Evolutionary conservation across 441 rosid genomes (phyloP).

Genomic region (Populus hybrid): DNA sequence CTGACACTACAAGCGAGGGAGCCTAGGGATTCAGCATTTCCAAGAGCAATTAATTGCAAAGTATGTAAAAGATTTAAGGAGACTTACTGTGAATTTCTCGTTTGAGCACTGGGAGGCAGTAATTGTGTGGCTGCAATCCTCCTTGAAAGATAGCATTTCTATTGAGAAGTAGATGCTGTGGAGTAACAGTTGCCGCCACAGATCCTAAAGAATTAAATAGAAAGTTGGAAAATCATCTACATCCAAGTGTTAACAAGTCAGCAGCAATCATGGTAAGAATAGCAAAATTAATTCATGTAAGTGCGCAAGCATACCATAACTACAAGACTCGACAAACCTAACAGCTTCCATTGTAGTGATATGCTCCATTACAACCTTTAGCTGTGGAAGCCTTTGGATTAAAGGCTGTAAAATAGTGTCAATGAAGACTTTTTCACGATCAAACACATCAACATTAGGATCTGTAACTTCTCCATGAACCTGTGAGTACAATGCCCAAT

Average conservation of each 20-base stretch:
- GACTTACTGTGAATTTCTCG: slow-evolving; percentile 80
- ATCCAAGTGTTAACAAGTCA: background rate
- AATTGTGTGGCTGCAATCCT: slow-evolving; percentile 85
- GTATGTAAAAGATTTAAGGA: background rate
- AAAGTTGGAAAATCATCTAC: background rate
- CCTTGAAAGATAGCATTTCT: slow-evolving; percentile 84
- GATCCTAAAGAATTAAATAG: slow-evolving; percentile 37
- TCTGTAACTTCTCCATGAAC: slow-evolving; percentile 98
- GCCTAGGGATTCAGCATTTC: background rate
- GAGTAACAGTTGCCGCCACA: slow-evolving; percentile 91
- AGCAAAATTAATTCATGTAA: background rate
- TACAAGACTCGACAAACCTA: slow-evolving; percentile 75
- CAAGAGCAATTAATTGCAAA: background rate
- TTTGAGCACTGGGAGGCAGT: slow-evolving; percentile 93
- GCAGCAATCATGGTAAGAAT: background rate
- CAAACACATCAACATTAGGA: slow-evolving; percentile 76
- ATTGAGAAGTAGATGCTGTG: slow-evolving; percentile 90
- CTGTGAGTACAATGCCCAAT: slow-evolving; percentile 34
- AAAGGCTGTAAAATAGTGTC: slow-evolving; percentile 73
- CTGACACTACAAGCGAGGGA: background rate
- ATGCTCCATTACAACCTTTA: slow-evolving; percentile 94
- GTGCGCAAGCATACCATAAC: slow-evolving; percentile 50
- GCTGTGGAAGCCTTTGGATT: slow-evolving; percentile 61
- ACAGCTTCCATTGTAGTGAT: slow-evolving; percentile 91
- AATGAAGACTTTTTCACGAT: slow-evolving; percentile 86